These are phyloP conservation scores for Zygotorulaspora chibaensis DNA, from an alignment of 805 yeast genomes.

Conservation along the genomic window DNA sequence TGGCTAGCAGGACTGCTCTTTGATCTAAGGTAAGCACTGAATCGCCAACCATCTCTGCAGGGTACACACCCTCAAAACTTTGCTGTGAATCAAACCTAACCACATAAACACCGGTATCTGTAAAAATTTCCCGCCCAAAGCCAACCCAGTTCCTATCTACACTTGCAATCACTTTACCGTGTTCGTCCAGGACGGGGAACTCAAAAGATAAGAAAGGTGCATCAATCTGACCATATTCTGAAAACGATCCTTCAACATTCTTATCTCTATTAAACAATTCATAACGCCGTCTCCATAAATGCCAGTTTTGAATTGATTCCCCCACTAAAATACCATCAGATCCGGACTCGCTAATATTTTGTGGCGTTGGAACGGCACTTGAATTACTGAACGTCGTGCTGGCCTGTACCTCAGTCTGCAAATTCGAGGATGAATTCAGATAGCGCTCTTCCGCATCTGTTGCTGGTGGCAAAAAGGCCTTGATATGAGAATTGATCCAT, in stretches of 20 bases:
- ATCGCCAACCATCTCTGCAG: conserved; percentile 35
- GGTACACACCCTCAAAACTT: conserved; percentile 59
- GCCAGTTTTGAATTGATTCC: conserved; percentile 91
- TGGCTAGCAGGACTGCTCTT: conserved; percentile 79
- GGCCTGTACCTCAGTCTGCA: conserved; percentile 2
- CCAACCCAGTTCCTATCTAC: conserved; percentile 97
- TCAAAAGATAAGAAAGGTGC: conserved; percentile 83
- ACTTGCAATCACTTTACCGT: conserved; percentile 58
- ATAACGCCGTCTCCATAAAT: conserved; percentile 85
- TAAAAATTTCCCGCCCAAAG: conserved; percentile 82
- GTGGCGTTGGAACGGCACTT: conserved; percentile 15
- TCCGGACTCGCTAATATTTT: conserved; percentile 33
- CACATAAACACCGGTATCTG: conserved; percentile 92
- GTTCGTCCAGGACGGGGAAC: conserved; percentile 66
- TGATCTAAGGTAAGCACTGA: conserved; percentile 63
- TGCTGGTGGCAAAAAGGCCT: conserved; percentile 53
- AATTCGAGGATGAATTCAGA: conserved; percentile 1
- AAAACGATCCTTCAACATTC: conserved; percentile 42
- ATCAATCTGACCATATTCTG: conserved; percentile 84
- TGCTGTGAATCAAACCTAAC: conserved; percentile 70
- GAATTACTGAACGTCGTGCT: conserved; percentile 9
- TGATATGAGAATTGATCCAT: conserved; percentile 83
- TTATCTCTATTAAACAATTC: conserved; percentile 57
- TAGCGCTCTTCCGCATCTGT: conserved; percentile 10
- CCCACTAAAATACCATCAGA: conserved; percentile 58